These are phyloP conservation scores for Rhizopus delemar DNA, from an alignment of 371 early-diverging fungal genomes.

Conservation along the genomic window DNA sequence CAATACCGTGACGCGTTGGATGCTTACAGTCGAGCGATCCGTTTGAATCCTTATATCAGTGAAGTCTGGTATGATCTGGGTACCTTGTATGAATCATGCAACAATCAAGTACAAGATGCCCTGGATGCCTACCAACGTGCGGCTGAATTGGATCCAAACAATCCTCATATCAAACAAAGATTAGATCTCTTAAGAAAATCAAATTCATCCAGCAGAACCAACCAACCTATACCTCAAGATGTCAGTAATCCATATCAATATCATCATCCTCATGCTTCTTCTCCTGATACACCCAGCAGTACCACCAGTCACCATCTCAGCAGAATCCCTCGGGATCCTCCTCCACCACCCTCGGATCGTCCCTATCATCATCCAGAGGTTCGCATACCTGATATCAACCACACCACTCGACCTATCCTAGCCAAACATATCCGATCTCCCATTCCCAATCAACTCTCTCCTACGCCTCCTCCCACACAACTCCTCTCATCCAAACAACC, in stretches of 20 bases:
- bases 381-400: conserved; percentile 36
- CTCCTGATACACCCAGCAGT: conserved; percentile 2
- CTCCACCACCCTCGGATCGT: conserved; percentile 29
- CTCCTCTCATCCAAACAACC: background rate
- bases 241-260: conserved; percentile 57
- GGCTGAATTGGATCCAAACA: conserved; percentile 82
- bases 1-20: conserved; percentile 96
- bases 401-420: conserved; percentile 1
- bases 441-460: conserved; percentile 26
- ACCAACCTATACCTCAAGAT: conserved; percentile 58
- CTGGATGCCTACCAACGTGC: conserved; percentile 96
- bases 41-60: conserved; percentile 89
- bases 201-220: conserved; percentile 19
- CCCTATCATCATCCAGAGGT: conserved; percentile 25
- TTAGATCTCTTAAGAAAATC: conserved; percentile 45
- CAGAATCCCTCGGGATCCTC: conserved; percentile 30
- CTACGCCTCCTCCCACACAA: conserved; percentile 8
- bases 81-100: conserved; percentile 95
- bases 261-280: conserved; percentile 14
- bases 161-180: conserved; percentile 78
- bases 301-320: conserved; percentile 9
- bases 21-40: conserved; percentile 95
- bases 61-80: conserved; percentile 98
- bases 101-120: conserved; percentile 96
- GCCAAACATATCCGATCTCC: conserved; percentile 21